Evolutionary conservation across 768 basidiomycete species (phyloP).

Genomic region (Trametes villosa): DNA sequence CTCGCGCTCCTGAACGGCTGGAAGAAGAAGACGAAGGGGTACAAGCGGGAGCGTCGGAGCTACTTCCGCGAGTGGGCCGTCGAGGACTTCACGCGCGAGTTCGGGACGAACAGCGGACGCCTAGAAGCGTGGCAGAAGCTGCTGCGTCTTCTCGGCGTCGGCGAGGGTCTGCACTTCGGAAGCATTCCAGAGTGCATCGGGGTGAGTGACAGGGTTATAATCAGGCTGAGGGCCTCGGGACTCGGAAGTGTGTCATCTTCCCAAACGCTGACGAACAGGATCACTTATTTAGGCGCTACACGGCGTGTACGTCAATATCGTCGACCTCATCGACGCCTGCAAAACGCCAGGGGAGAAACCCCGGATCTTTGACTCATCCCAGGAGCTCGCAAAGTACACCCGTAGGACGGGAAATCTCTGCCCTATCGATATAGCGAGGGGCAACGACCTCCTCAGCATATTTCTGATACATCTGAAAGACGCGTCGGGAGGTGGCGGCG

Average conservation of each 20-base stretch:
- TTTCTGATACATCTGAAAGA: slow-evolving; percentile 6
- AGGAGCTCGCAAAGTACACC: slow-evolving; percentile 5
- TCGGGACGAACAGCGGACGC: not conserved
- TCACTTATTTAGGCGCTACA: not conserved
- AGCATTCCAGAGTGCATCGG: not conserved
- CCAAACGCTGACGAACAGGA: too few relatives aligned
- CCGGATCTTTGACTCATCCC: not conserved
- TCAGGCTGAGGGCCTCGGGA: not conserved
- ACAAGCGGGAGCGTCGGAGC: not conserved
- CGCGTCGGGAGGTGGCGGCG: not conserved
- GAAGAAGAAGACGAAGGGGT: slow-evolving; percentile 1
- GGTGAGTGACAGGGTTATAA: not conserved
- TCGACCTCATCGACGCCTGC: slow-evolving; percentile 7
- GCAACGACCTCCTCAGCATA: not conserved
- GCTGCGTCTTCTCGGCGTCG: not conserved
- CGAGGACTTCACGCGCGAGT: slow-evolving; percentile 1
- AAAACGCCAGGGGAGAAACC: not conserved
- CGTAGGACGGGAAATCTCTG: not conserved
- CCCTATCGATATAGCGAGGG: not conserved
- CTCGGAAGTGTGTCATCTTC: not conserved
- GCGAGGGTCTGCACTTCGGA: not conserved
- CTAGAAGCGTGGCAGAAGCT: slow-evolving; percentile 1
- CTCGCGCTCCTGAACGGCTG: not conserved
- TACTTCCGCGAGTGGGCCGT: not conserved
- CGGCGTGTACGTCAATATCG: not conserved